These are phyloP conservation scores for Berberis thunbergii DNA, from an alignment of 164 flowering plant species.

Conservation along the genomic window DNA sequence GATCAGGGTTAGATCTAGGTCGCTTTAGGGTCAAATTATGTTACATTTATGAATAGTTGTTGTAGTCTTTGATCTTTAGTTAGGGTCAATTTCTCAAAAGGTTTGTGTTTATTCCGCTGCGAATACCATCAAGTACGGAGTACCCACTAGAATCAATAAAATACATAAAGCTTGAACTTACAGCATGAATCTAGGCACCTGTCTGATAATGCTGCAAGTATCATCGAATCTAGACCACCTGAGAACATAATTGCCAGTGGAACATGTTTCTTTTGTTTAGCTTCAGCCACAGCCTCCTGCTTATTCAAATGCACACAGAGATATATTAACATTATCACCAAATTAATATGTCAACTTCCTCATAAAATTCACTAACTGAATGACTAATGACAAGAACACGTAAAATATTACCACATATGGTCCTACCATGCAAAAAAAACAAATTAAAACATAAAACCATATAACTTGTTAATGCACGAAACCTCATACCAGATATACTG, in stretches of 20 bases:
- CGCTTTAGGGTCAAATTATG: too few species aligned
- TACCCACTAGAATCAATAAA: constrained; percentile 5
- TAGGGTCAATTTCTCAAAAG: too few species aligned
- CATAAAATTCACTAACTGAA: too few species aligned
- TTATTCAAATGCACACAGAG: constrained; percentile 2
- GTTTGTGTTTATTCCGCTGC: too few species aligned
- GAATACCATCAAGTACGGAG: background rate
- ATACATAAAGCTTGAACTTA: constrained; percentile 26
- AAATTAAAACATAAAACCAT: background rate
- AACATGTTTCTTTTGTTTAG: constrained; percentile 19
- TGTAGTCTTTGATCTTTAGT: too few species aligned
- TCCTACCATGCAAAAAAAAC: background rate
- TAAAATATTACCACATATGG: background rate
- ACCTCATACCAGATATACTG: constrained; percentile 45
- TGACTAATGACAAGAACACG: too few species aligned
- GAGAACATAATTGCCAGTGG: constrained; percentile 94
- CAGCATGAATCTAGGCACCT: constrained; percentile 61
- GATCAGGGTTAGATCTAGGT: too few species aligned
- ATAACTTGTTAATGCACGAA: background rate
- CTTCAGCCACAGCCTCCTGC: constrained; percentile 9
- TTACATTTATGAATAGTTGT: too few species aligned
- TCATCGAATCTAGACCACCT: constrained; percentile 97
- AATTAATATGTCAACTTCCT: background rate
- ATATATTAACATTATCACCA: background rate
- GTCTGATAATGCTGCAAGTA: constrained; percentile 80